Conservation (phyloP, 352 stramenopile genomes). For the Phytophthora litchii region DNA sequence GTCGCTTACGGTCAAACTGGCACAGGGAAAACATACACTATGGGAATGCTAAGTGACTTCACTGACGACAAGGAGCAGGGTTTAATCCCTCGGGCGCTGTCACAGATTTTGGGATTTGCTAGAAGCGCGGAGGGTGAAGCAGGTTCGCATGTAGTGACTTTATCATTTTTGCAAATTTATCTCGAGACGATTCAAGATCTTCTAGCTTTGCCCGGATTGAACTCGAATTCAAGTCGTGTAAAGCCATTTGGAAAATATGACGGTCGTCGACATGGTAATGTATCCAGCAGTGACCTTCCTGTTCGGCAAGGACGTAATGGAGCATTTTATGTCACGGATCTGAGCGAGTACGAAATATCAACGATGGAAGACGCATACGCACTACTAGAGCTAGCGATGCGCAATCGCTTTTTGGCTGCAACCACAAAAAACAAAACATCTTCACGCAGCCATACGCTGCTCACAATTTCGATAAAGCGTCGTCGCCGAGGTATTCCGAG, state of each 20-base stretch:
- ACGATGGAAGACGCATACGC: conserved; percentile 52
- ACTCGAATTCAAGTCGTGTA: conserved; percentile 3
- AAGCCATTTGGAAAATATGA: conserved; percentile 3
- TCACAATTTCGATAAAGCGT: conserved; percentile 58
- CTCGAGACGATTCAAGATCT: conserved; percentile 78
- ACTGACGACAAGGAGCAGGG: conserved; percentile 41
- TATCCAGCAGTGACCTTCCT: conserved; percentile 35
- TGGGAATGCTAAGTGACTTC: conserved; percentile 65
- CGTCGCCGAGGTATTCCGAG: conserved; percentile 3
- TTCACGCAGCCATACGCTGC: conserved; percentile 71
- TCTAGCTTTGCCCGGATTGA: conserved; percentile 31
- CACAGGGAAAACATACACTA: conserved; percentile 81
- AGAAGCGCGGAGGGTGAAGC: conserved; percentile 12
- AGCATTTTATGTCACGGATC: conserved; percentile 64
- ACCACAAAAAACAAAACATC: conserved; percentile 72
- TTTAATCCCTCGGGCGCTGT: conserved; percentile 68
- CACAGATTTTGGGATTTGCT: conserved; percentile 53
- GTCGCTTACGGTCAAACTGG: conserved; percentile 78
- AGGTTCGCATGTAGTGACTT: conserved; percentile 25
- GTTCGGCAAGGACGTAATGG: conserved; percentile 52
- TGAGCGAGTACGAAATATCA: conserved; percentile 59
- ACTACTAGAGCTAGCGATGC: conserved; percentile 51
- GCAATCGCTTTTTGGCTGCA: conserved; percentile 59
- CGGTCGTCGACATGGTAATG: neutral
- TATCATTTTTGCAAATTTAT: conserved; percentile 82